Evolutionary conservation across 108 stramenopile genomes (phyloP), one percentile per base, ranked within the genome.

Genomic region (Nitzschia sp.): DNA sequence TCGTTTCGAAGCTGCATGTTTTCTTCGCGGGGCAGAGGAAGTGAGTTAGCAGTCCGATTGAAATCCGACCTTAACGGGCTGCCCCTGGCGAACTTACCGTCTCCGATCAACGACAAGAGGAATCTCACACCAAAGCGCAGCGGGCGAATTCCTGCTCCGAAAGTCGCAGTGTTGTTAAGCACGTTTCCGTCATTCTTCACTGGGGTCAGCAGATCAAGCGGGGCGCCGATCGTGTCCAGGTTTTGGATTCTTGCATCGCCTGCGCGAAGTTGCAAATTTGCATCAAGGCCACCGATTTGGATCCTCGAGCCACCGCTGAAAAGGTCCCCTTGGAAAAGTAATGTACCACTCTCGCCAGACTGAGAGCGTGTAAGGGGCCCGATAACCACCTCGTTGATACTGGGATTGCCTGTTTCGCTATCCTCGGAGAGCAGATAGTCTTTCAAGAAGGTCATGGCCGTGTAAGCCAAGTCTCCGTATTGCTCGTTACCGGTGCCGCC

Each of bases 231-330:
- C 21, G 81, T 83, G 46, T 93, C 83, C 0, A 93, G 42, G 49
- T 90, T 83, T 9, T 80, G 71, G 1, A 93, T 49, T 23, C 61
- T 57, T 21, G 84, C 72, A 65, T 93, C 82, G 24, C 46, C 78
- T 3, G 78, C 74, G 28, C 76, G 61, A n/a, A 93, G 28, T 49
- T 69, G 60, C 26, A 90, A 69, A 18, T 35, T 73, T 33, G 89
- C 87, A n/a, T 87, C 73, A 0, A 93, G 71, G 13, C 85, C 89
- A 54, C 86, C 84, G 18, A 87, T 64, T 17, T 71, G 54, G 25
- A 93, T 57, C 3, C 80, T 58, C 5, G 70, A 49, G 23, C 78
- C 82, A 59, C 62, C 35, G n/a, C 57, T 35, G 71, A 81, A 74
- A 24, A 81, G 59, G n/a, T 68, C 67, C 27, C 75, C 71, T n/a